These are phyloP conservation scores for Colletotrichum chlorophyti DNA, from an alignment of 2,329 filamentous ascomycete genomes.

Conservation along the genomic window DNA sequence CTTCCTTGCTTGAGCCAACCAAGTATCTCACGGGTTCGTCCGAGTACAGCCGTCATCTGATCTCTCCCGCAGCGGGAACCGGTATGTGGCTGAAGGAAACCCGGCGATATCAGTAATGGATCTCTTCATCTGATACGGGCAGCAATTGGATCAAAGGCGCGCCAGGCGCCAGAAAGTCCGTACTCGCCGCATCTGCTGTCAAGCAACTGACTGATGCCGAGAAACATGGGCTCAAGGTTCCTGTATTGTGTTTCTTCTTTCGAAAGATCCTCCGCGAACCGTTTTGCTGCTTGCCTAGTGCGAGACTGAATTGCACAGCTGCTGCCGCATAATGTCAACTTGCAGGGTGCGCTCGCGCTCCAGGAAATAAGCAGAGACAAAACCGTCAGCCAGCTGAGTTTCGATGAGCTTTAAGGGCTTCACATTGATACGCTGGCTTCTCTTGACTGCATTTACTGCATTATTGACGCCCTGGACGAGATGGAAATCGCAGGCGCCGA, in stretches of 20 bases:
- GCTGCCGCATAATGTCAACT: slow-evolving; percentile 33
- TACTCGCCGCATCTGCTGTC: slow-evolving; percentile 38
- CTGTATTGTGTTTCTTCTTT: slow-evolving; percentile 46
- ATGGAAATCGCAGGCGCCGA: slow-evolving; percentile 39
- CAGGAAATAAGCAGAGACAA: slow-evolving; percentile 7
- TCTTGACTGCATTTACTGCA: slow-evolving; percentile 37
- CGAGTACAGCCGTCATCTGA: slow-evolving; percentile 23
- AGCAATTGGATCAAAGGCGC: slow-evolving; percentile 29
- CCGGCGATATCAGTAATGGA: not conserved
- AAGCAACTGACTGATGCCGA: slow-evolving; percentile 25
- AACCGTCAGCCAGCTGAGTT: slow-evolving; percentile 20
- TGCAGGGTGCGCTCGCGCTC: slow-evolving; percentile 35
- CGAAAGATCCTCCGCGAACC: slow-evolving; percentile 43
- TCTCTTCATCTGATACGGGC: not conserved
- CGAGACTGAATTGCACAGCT: slow-evolving; percentile 42
- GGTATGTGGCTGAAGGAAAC: slow-evolving; percentile 24
- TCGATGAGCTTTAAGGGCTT: slow-evolving; percentile 30
- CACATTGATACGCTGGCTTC: slow-evolving; percentile 26
- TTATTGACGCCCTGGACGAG: slow-evolving; percentile 47
- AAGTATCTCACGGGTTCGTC: slow-evolving; percentile 17
- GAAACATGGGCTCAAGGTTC: slow-evolving; percentile 12
- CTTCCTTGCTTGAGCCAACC: slow-evolving; percentile 24
- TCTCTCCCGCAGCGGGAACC: slow-evolving; percentile 10
- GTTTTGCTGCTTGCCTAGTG: slow-evolving; percentile 34
- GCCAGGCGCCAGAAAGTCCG: slow-evolving; percentile 35